A percentile compares a stretch with the other conserved stretches of the same genome.
Evolutionary conservation across 176 grass and related monocot species (phyloP).

Genomic region (Avena eriantha): DNA sequence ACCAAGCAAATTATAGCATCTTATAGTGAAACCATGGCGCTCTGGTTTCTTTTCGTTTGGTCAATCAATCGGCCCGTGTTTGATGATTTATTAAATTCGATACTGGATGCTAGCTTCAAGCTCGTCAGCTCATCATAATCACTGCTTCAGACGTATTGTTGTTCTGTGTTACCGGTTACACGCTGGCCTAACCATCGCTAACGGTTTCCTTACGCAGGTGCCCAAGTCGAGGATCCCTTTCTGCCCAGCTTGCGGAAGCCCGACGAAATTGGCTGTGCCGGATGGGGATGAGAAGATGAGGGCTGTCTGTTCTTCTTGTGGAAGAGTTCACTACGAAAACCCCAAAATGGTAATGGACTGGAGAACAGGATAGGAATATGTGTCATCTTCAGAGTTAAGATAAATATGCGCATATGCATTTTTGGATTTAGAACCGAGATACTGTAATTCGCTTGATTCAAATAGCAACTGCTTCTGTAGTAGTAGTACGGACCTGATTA

Average conservation of each 20-base stretch:
- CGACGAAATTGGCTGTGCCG: slow-evolving; percentile 76
- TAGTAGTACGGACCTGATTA: background rate
- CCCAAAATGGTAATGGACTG: slow-evolving; percentile 83
- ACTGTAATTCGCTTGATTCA: background rate
- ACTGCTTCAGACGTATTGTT: background rate
- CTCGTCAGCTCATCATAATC: background rate
- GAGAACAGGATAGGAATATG: background rate
- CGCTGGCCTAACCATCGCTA: background rate
- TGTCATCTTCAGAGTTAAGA: background rate
- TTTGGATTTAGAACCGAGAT: background rate
- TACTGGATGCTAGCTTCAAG: background rate
- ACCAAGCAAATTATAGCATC: too few relatives aligned
- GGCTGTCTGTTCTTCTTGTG: slow-evolving; percentile 84
- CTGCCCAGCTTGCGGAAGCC: slow-evolving; percentile 80
- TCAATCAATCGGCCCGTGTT: background rate
- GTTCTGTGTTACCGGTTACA: background rate
- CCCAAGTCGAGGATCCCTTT: slow-evolving; percentile 74
- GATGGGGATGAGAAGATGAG: slow-evolving; percentile 96
- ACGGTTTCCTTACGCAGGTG: slow-evolving; percentile 42
- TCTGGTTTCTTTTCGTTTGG: background rate
- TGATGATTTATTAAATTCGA: background rate
- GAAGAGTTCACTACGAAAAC: slow-evolving; percentile 93
- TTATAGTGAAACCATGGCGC: background rate
- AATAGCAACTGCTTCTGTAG: background rate
- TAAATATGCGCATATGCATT: background rate